Base-by-base conservation (phyloP, 768 basidiomycete genomes). In the Gelatoporia subvermispora region DNA sequence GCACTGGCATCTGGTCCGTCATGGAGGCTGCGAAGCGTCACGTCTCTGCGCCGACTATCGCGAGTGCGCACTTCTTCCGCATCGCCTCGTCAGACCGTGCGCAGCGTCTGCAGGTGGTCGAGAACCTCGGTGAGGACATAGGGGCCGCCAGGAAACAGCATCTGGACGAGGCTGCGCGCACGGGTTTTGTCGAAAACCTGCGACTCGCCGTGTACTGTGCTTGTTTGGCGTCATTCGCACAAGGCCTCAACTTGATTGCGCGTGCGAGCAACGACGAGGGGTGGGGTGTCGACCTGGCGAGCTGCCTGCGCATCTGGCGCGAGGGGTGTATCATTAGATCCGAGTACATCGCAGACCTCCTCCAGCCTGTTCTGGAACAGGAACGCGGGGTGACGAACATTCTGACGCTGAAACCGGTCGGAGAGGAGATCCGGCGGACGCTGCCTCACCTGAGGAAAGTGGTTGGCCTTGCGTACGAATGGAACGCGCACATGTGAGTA, bases 261-360 rank as follows among this genome's bases (percentile, higher is more conserved):
- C 44, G 56, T n/a, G 53, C 51, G 45, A 53, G 54, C 50, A 23
- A 37, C 21, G 52, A 57, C 37, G 53, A 55, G 40, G 53, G 50
- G 9, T 60, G 58, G 58, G 49, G 48, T 3, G 51, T 60, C 31
- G 49, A 45, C 35, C 39, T 55, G 28, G 51, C 41, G 9, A 43
- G n/a, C 11, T 60, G 58, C 47, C 37, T 60, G 8, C 36, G 46
- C 28, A 57, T 60, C 46, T 60, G 55, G 51, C 45, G 58, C 17
- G 58, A 56, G 45, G 58, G 58, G 31, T 60, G 53, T 40, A 60
- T 57, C 43, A 60, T 60, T 20, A 43, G 55, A n/a, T 57, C 53
- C 15, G 58, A 60, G 41, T 47, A 51, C 24, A 51, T 60, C 31
- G 49, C 56, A 2, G 56, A 58, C 35, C 35, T 58, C 22, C 31